A percentile compares a stretch with the other conserved stretches of the same genome.
phyloP scores from a whole-genome alignment of 1,284 basidiomycete genomes.

The Boletellus sp. region DNA sequence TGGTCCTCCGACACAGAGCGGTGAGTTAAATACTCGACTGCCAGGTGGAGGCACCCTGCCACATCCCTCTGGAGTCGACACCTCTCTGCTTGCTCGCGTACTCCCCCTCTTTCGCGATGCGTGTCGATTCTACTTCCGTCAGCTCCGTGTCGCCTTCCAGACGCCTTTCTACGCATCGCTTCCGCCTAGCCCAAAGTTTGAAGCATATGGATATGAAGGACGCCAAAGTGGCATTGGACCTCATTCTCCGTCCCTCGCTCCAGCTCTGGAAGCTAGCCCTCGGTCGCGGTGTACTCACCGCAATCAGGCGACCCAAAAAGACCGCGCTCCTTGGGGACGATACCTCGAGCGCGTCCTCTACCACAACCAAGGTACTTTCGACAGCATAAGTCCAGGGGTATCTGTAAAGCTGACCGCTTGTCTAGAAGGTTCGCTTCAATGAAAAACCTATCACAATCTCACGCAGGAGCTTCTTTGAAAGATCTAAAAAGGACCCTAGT shows the following conservation, averaged over 20 bases:
- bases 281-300: not conserved
- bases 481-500: constrained; percentile 9
- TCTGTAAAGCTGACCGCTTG: constrained; percentile 9
- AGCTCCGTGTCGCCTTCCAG: constrained; percentile 8
- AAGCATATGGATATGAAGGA: constrained; percentile 16
- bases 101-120: constrained; percentile 14
- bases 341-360: constrained; percentile 10
- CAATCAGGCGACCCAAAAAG: constrained; percentile 8
- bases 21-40: constrained; percentile 27
- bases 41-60: not conserved
- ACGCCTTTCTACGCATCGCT: constrained; percentile 6
- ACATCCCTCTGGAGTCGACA: not conserved
- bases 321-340: constrained; percentile 3
- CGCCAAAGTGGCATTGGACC: constrained; percentile 16
- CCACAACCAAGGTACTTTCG: constrained; percentile 16
- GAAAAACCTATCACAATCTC: constrained; percentile 26
- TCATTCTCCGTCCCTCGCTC: constrained; percentile 25
- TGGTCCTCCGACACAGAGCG: constrained; percentile 5
- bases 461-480: constrained; percentile 21
- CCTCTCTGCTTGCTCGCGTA: not conserved
- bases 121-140: constrained; percentile 3
- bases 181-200: constrained; percentile 13
- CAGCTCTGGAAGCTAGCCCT: constrained; percentile 22
- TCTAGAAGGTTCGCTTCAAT: constrained; percentile 26
- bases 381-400: not conserved